Conservation (phyloP, 2,329 filamentous ascomycete species). For the Tolypocladium nubicola region DNA sequence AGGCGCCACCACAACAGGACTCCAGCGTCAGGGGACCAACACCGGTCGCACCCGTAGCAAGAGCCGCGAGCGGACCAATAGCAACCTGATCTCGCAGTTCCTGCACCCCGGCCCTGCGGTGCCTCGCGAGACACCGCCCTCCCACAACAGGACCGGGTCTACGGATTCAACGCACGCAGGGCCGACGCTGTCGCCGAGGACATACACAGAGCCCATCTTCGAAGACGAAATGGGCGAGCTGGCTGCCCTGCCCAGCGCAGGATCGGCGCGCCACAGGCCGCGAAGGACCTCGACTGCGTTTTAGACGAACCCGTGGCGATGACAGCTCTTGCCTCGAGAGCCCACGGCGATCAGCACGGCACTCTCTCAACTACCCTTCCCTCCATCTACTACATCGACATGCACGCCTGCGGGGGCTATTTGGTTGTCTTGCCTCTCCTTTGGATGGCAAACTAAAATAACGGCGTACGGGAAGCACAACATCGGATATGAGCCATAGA, state of each 20-base stretch:
- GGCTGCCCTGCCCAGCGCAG: conserved; percentile 13
- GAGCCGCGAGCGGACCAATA: conserved; percentile 26
- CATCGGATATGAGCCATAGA: background rate
- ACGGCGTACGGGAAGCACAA: background rate
- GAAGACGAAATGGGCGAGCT: conserved; percentile 17
- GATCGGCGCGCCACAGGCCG: conserved; percentile 14
- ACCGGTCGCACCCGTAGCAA: conserved; percentile 23
- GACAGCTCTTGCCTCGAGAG: background rate
- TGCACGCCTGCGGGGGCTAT: background rate
- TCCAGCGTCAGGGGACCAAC: conserved; percentile 17
- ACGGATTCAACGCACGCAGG: conserved; percentile 7
- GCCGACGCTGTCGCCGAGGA: conserved; percentile 4
- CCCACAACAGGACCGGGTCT: conserved; percentile 17
- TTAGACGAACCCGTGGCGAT: conserved; percentile 9
- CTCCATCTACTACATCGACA: background rate
- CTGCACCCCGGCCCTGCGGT: conserved; percentile 37
- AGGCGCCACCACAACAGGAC: conserved; percentile 15
- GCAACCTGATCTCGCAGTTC: conserved; percentile 33
- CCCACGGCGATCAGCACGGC: background rate
- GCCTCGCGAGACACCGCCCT: conserved; percentile 12
- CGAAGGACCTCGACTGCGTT: conserved; percentile 14
- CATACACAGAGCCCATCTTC: conserved; percentile 13
- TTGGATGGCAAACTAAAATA: background rate
- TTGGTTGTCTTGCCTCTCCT: background rate
- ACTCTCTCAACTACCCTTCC: background rate